Base-by-base conservation (phyloP, 73 alveolate genomes). In the Paramecium pentaurelia region DNA sequence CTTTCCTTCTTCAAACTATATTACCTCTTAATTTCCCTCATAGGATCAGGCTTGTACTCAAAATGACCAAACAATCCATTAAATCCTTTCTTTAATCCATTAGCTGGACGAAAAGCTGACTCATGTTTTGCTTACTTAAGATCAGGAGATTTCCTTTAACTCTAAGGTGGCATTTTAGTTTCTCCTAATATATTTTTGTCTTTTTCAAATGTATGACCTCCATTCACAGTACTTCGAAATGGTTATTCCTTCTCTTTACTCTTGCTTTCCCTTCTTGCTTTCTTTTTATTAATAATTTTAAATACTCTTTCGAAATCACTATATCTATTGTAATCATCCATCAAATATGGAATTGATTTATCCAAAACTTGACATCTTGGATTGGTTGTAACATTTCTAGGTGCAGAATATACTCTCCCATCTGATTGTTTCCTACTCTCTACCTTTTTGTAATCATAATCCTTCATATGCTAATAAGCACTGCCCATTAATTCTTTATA, bases 241-340 rank as follows among this genome's bases (percentile, higher is more conserved):
- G 88, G 64, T 4, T 28, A n/a, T 34, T 75, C 88, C 30, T 75
- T 75, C n/a, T 16, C 60, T 38, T 37, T 75, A 6, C 47, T 36
- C 36, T 75, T 42, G 6, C 38, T 42, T 1, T 75, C 70, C 42
- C 37, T 75, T 75, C 87, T 75, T 36, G 88, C 88, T 42, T 4
- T 75, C 88, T 64, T 14, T 25, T 16, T 2, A 3, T 25, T 64
- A 32, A 4, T 73, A 10, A 54, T 54, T 54, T 18, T 32, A 2
- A 64, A 64, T 64, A 64, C 84, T n/a, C 84, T 64, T 64, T 75
- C 88, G 18, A 34, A 75, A 38, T 75, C 68, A 75, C 60, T 36
- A 30, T 36, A 75, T 75, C 88, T 37, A 75, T 75, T 22, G 14
- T 75, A 75, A 10, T 75, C 88, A 38, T 75, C 70, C 30, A 18